phyloP scores from a whole-genome alignment of 306 rosid genomes.

The Prunus padus region DNA sequence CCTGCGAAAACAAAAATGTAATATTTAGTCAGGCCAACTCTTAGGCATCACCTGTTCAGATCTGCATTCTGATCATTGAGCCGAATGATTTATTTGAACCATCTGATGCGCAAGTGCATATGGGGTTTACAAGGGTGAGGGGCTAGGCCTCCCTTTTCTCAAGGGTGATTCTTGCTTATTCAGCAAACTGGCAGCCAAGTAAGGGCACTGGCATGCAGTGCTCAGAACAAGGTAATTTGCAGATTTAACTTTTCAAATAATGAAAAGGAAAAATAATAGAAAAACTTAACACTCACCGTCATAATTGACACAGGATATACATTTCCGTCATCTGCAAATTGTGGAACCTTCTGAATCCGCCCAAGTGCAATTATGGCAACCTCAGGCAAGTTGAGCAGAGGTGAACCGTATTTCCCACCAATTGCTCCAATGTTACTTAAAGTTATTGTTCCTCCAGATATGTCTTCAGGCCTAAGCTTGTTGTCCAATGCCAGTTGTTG shows the following conservation, averaged over 20 bases:
- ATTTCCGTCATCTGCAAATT: conserved; percentile 54
- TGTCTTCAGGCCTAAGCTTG: conserved; percentile 75
- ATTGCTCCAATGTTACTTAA: conserved; percentile 91
- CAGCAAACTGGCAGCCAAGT: too few relatives aligned
- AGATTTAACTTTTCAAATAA: not conserved
- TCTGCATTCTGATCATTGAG: too few relatives aligned
- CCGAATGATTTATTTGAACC: too few relatives aligned
- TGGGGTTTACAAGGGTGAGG: too few relatives aligned
- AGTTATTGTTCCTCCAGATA: conserved; percentile 80
- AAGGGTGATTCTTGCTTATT: too few relatives aligned
- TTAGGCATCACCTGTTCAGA: too few relatives aligned
- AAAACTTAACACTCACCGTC: conserved; percentile 58
- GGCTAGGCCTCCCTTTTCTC: too few relatives aligned
- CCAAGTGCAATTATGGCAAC: conserved; percentile 88
- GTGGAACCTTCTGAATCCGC: conserved; percentile 77
- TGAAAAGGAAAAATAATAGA: not conserved
- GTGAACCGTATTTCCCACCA: conserved; percentile 94
- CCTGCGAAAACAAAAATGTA: conserved; percentile 38
- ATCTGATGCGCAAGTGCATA: too few relatives aligned
- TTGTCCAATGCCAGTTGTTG: conserved; percentile 71
- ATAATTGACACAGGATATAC: conserved; percentile 71
- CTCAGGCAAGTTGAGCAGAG: conserved; percentile 90
- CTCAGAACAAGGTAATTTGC: not conserved
- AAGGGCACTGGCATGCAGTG: not conserved
- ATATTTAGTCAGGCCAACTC: not conserved